Evolutionary conservation across 1,284 basidiomycete genomes (phyloP).

Genomic region (Melampsora americana): DNA sequence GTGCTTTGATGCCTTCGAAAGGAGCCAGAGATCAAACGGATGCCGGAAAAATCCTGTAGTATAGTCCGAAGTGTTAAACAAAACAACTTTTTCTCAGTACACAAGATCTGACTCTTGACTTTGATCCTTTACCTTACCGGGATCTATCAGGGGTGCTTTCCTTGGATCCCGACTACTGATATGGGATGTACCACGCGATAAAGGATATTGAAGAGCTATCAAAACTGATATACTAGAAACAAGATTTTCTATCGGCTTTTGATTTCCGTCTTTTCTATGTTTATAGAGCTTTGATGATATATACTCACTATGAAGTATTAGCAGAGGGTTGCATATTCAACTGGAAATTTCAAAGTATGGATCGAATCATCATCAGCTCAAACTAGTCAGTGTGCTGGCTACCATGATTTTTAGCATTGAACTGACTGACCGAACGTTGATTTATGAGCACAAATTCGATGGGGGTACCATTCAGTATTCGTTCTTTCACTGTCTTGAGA

Average conservation of each 20-base stretch:
- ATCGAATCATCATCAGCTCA: not conserved
- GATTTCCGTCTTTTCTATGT: not conserved
- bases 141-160: constrained; percentile 21
- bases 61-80: no score
- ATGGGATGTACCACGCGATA: constrained; percentile 41
- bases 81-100: not conserved
- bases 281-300: not conserved
- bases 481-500: constrained; percentile 2
- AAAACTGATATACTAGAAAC: constrained; percentile 22
- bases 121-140: not conserved
- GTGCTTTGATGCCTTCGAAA: constrained; percentile 29
- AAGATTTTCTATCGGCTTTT: not conserved
- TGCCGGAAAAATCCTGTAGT: constrained; percentile 26
- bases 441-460: constrained; percentile 33
- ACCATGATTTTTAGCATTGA: not conserved
- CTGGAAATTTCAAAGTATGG: not conserved
- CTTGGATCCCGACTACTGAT: constrained; percentile 15
- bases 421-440: constrained; percentile 23
- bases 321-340: constrained; percentile 2
- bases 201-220: constrained; percentile 25
- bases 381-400: not conserved
- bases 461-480: constrained; percentile 10
- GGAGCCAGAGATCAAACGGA: constrained; percentile 40
- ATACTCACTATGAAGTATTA: constrained; percentile 33
- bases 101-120: not conserved